A percentile compares a stretch with the other conserved stretches of the same genome.
Evolutionary conservation across 768 basidiomycete genomes (phyloP).

Genomic region (Panellus pusillus): DNA sequence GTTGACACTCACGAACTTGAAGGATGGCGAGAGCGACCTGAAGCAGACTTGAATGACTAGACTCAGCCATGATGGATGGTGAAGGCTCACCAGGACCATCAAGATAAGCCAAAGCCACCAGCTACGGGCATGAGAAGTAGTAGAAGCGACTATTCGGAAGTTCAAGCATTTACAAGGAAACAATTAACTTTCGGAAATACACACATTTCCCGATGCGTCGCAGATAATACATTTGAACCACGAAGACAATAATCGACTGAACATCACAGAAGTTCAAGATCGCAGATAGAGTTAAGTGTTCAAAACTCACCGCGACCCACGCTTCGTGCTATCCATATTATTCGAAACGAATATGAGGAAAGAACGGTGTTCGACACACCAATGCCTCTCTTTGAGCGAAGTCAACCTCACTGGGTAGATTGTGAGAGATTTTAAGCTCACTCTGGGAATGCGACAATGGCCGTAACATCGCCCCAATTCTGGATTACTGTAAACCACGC

Average conservation of each 20-base stretch:
- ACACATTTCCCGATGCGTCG: slow-evolving; percentile 17
- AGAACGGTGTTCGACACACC: neutral
- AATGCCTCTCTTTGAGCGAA: slow-evolving; percentile 3
- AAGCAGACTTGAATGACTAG: no score
- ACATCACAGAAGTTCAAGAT: neutral
- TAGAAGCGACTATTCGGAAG: slow-evolving; percentile 7
- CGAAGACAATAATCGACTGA: slow-evolving; percentile 15
- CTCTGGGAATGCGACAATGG: slow-evolving; percentile 17
- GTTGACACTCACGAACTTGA: slow-evolving; percentile 17
- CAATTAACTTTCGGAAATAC: neutral
- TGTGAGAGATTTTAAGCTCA: neutral
- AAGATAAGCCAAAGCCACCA: slow-evolving; percentile 18
- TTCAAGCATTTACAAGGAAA: no score
- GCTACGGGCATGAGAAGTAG: slow-evolving; percentile 13
- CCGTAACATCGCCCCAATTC: slow-evolving; percentile 20
- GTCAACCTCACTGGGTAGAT: neutral
- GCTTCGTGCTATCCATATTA: slow-evolving; percentile 2
- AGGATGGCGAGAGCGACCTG: slow-evolving; percentile 12
- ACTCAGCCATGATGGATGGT: neutral
- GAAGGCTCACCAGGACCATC: slow-evolving; percentile 3
- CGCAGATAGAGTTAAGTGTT: neutral
- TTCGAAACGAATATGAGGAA: no score
- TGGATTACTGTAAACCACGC: slow-evolving; percentile 17
- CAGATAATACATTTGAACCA: slow-evolving; percentile 16
- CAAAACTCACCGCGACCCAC: slow-evolving; percentile 8